A percentile compares a stretch with the other conserved stretches of the same genome.
These are phyloP conservation scores for Telfairia occidentalis DNA, from an alignment of 331 rosid species.

Conservation along the genomic window DNA sequence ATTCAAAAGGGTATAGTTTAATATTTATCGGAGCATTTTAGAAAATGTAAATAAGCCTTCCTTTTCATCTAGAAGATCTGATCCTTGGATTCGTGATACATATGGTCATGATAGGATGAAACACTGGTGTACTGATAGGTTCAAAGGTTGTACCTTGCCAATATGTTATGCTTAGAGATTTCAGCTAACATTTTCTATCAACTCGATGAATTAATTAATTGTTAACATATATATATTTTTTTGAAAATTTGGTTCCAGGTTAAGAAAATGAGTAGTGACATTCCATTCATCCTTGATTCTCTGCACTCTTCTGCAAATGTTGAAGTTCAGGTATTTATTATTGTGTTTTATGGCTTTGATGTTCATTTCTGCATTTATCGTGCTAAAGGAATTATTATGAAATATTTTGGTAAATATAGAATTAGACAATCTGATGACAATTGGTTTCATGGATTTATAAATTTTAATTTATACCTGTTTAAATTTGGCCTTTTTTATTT, in stretches of 20 bases:
- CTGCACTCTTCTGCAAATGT: constrained; percentile 53
- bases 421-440: not conserved
- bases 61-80: not conserved
- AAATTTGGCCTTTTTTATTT: not conserved
- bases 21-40: not conserved
- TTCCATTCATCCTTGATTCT: constrained; percentile 66
- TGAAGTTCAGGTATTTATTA: constrained; percentile 64
- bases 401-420: not conserved
- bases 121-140: not conserved
- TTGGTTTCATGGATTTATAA: not conserved
- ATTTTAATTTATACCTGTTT: not conserved
- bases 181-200: not conserved
- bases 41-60: constrained; percentile 2
- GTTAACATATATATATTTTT: not conserved
- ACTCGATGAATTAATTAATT: not conserved
- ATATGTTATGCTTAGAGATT: not conserved
- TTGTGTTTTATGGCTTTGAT: constrained; percentile 6
- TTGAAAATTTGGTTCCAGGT: constrained; percentile 30
- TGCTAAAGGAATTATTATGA: not conserved
- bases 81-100: not conserved
- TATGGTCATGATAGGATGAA: not conserved
- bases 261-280: constrained; percentile 65
- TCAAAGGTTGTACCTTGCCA: not conserved
- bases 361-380: constrained; percentile 3
- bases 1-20: constrained; percentile 73